Base-by-base conservation (phyloP, 345 rosid species). In the Lepidium aucheri region DNA sequence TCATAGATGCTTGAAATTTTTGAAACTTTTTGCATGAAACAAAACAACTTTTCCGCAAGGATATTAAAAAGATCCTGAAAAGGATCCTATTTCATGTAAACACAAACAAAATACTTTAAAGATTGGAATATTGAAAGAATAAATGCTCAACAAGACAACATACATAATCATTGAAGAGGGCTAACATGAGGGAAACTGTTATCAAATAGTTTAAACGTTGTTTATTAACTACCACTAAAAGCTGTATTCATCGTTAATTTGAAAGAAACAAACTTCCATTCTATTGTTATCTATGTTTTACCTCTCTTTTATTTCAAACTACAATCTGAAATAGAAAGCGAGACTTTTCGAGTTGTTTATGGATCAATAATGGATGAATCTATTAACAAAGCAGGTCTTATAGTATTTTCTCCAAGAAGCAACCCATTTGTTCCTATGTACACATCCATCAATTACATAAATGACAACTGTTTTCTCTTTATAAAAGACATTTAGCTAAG, bases 331-430 rank as follows among this genome's bases (percentile, higher is more conserved):
- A 86, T 80, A 36, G 83, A 73, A 3, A 63, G 74, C 46, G 91
- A 79, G 65, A 93, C 59, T 72, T 80, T 90, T 64, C 95, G 82
- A 5, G 98, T 89, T 7, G 86, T 85, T 58, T 84, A 90, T 55
- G 97, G 94, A 83, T 90, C 94, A 80, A 93, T 81, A 50, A 96
- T 93, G 44, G 98, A 93, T 47, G 95, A 93, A 75, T 93, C 91
- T 61, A 93, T 86, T 9, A 93, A 81, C 75, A 89, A 65, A 72
- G 63, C 58, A 0, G 98, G 85, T 66, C 82, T 78, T 53, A 87
- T 72, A 41, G 72, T 57, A 72, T 78, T 86, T 68, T 81, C 81
- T 65, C 76, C 85, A 68, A 34, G 67, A 67, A 93, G 93, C 82
- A 93, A 69, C 65, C 97, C 97, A 74, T 83, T 80, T 28, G 65